phyloP scores from a whole-genome alignment of 805 yeast genomes.

The Suhomyces prunicola region DNA sequence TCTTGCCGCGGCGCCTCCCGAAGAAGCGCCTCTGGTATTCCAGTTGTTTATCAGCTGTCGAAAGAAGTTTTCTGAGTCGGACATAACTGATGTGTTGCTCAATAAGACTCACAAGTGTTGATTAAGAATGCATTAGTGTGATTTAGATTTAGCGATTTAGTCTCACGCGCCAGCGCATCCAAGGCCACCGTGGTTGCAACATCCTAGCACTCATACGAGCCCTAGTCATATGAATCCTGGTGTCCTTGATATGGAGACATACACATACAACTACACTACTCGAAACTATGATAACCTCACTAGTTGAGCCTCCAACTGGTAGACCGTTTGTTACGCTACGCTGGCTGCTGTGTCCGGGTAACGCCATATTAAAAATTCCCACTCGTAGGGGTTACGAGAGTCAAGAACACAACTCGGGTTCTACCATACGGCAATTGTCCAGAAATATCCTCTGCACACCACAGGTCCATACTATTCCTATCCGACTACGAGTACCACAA shows the following conservation, averaged over 20 bases:
- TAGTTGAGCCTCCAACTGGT: no score
- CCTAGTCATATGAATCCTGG: no score
- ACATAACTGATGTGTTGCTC: no score
- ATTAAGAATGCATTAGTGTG: no score
- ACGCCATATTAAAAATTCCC: constrained; percentile 3
- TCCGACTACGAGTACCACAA: neutral
- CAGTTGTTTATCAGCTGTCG: constrained; percentile 34
- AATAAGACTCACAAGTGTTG: no score
- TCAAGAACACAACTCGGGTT: neutral
- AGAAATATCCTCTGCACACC: neutral
- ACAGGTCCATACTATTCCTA: neutral
- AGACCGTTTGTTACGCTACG: neutral
- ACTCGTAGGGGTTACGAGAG: neutral
- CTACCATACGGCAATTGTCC: neutral
- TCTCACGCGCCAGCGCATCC: no score
- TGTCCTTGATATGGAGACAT: no score
- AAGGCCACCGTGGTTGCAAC: no score
- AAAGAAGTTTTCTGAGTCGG: constrained; percentile 33
- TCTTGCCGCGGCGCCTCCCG: constrained; percentile 5
- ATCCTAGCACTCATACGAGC: no score
- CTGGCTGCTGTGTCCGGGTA: constrained; percentile 5
- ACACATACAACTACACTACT: no score
- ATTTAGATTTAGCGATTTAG: no score
- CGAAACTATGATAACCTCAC: no score
- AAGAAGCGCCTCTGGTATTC: constrained; percentile 14